phyloP scores from a whole-genome alignment of 805 yeast species.

The Wickerhamiella azymoides region DNA sequence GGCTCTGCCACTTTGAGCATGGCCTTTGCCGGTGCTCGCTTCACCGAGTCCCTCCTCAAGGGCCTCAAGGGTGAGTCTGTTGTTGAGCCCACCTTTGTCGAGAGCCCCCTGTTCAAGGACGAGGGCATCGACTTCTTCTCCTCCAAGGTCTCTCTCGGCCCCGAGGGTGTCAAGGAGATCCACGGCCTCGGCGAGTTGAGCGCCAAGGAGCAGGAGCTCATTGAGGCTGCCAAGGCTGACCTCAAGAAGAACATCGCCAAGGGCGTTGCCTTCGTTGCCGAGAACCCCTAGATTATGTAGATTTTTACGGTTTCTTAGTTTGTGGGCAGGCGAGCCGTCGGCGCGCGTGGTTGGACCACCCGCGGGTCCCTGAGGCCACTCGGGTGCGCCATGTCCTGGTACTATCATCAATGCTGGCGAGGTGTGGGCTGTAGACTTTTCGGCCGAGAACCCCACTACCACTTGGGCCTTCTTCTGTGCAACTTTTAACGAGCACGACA shows the following conservation, averaged over 20 bases:
- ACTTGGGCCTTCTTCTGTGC: too few species aligned
- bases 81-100: constrained; percentile 42
- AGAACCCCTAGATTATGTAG: constrained; percentile 24
- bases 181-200: constrained; percentile 68
- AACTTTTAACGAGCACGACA: too few species aligned
- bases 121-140: constrained; percentile 98
- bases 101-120: constrained; percentile 62
- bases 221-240: constrained; percentile 71
- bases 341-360: too few species aligned
- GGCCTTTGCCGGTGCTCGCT: constrained; percentile 84
- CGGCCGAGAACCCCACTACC: too few species aligned
- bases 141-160: constrained; percentile 85
- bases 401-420: too few species aligned
- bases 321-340: too few species aligned
- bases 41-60: constrained; percentile 40
- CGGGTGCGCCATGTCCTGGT: too few species aligned
- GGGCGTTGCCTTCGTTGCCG: constrained; percentile 69
- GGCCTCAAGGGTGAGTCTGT: constrained; percentile 31
- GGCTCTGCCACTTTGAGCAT: constrained; percentile 88
- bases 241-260: constrained; percentile 77
- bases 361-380: too few species aligned
- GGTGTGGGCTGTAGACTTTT: too few species aligned
- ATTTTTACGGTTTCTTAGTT: too few species aligned
- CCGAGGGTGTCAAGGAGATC: constrained; percentile 71
- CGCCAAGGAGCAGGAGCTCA: constrained; percentile 70